These are phyloP conservation scores for Spathaspora hagerdaliae DNA, from an alignment of 805 yeast genomes.

Conservation along the genomic window DNA sequence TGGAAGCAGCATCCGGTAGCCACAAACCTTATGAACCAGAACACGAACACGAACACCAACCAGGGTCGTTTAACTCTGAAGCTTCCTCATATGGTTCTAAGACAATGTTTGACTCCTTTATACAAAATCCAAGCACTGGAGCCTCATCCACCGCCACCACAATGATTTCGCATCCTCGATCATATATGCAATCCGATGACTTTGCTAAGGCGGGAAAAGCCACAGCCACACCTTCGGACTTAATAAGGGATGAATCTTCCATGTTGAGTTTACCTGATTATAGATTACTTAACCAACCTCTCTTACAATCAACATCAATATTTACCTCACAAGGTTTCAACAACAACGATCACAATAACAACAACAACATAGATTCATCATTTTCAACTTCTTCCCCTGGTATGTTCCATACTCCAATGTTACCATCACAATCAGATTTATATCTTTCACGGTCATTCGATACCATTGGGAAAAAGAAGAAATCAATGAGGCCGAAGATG, in stretches of 20 bases:
- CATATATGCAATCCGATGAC: not conserved
- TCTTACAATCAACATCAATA: conserved; percentile 1
- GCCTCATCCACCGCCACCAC: conserved; percentile 1
- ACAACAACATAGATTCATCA: not conserved
- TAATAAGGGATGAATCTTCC: conserved; percentile 24
- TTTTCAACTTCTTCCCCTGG: not conserved
- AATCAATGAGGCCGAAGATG: not conserved
- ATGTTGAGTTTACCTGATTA: conserved; percentile 29
- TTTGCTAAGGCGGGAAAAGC: conserved; percentile 1
- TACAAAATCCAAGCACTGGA: conserved; percentile 1
- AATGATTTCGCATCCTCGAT: not conserved
- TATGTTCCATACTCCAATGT: not conserved
- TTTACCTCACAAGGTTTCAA: not conserved
- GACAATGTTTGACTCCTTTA: conserved; percentile 6
- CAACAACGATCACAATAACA: not conserved
- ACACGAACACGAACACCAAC: not conserved
- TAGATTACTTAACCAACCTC: conserved; percentile 5
- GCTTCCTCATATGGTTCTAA: conserved; percentile 4
- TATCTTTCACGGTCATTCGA: not conserved
- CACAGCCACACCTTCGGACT: conserved; percentile 17
- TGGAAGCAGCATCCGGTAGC: conserved; percentile 38
- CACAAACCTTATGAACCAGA: conserved; percentile 6
- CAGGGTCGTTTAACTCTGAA: conserved; percentile 3
- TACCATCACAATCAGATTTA: not conserved
- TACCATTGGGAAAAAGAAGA: not conserved